phyloP scores from a whole-genome alignment of 345 rosid species.

The Eucalyptus cloeziana region DNA sequence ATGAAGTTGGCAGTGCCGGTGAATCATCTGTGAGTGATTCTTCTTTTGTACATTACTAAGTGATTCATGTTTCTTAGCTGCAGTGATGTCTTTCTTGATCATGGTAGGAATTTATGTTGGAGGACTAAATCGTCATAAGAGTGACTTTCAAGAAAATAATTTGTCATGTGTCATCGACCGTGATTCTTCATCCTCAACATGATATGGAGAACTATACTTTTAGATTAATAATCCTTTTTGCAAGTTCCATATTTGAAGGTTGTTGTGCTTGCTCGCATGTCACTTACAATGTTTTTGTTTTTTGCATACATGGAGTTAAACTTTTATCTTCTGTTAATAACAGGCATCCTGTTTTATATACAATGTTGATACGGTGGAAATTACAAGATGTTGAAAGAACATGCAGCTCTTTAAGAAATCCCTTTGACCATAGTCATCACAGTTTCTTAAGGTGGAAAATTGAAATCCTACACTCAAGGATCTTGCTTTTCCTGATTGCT shows the following conservation, averaged over 20 bases:
- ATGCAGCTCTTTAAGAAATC: not conserved
- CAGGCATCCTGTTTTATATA: not conserved
- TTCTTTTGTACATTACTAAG: not conserved
- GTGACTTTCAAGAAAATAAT: not conserved
- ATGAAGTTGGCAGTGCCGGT: not conserved
- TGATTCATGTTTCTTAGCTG: not conserved
- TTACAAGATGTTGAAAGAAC: not conserved
- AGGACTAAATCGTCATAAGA: not conserved
- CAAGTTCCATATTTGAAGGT: not conserved
- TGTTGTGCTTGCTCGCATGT: not conserved
- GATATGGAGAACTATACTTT: not conserved
- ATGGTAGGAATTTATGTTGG: not conserved
- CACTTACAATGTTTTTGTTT: too few relatives aligned
- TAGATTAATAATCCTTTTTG: not conserved
- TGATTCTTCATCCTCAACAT: not conserved
- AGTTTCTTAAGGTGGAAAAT: not conserved
- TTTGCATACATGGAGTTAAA: not conserved
- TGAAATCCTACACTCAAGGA: not conserved
- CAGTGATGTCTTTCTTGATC: not conserved
- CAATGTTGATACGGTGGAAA: not conserved
- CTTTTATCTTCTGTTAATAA: too few relatives aligned
- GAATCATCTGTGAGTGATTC: not conserved
- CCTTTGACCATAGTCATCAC: not conserved
- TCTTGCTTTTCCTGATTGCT: not conserved
- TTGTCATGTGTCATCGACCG: not conserved